Evolutionary conservation across 2,329 filamentous ascomycete genomes (phyloP).

Genomic region (Dichotomopilus funicola): DNA sequence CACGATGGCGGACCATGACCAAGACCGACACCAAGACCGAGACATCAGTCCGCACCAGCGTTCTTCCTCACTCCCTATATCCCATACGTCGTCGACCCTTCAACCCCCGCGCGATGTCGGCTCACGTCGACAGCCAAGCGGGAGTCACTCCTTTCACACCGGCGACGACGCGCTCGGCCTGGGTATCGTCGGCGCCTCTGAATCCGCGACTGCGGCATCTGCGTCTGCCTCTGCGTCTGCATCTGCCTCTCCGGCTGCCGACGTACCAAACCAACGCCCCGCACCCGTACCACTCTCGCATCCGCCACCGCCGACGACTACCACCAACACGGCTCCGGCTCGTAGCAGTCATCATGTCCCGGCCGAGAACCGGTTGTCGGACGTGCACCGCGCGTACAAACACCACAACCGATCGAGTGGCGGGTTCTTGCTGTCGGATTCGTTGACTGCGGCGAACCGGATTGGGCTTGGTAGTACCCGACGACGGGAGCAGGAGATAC

Average conservation of each 20-base stretch:
- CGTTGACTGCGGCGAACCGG: slow-evolving; percentile 22
- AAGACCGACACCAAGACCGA: slow-evolving; percentile 12
- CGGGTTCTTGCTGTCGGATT: slow-evolving; percentile 46
- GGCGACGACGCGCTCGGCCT: no score
- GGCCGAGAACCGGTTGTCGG: slow-evolving; percentile 19
- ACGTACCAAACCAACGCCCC: slow-evolving; percentile 5
- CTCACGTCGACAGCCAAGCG: no score
- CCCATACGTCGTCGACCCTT: slow-evolving; percentile 12
- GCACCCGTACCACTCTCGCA: background rate
- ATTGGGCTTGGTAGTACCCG: slow-evolving; percentile 23
- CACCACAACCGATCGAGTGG: slow-evolving; percentile 36
- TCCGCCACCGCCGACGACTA: slow-evolving; percentile 7
- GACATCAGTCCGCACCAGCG: slow-evolving; percentile 21
- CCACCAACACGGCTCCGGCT: slow-evolving; percentile 2
- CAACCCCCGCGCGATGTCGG: slow-evolving; percentile 15
- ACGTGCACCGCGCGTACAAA: slow-evolving; percentile 32
- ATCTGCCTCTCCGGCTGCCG: slow-evolving; percentile 2
- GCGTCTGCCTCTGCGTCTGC: no score
- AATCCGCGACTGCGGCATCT: no score
- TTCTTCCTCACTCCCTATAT: no score
- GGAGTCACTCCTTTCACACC: no score
- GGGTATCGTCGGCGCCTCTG: no score
- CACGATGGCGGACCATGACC: slow-evolving; percentile 28
- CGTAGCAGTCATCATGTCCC: background rate
- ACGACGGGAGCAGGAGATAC: slow-evolving; percentile 21